These are phyloP conservation scores for Kodamaea anthophila DNA, from an alignment of 1,139 yeast species.

Conservation along the genomic window DNA sequence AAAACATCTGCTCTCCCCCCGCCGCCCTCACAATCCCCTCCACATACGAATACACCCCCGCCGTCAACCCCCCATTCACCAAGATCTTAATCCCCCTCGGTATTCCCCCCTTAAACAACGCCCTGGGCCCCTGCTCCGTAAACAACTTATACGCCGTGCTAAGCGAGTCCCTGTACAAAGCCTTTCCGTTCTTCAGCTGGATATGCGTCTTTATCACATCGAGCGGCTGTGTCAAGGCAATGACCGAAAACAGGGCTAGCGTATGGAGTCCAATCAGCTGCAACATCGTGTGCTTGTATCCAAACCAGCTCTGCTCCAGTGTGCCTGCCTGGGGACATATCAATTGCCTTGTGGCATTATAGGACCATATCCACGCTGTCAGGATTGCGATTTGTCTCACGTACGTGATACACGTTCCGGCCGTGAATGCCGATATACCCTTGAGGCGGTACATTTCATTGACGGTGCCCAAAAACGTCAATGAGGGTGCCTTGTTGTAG, in stretches of 20 bases:
- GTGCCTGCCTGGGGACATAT: conserved; percentile 37
- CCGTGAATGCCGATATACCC: conserved; percentile 72
- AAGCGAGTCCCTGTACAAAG: conserved; percentile 60
- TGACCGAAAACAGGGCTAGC: conserved; percentile 59
- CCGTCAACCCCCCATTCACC: conserved; percentile 73
- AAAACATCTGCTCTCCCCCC: conserved; percentile 47
- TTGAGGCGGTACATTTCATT: conserved; percentile 67
- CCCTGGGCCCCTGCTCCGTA: conserved; percentile 56
- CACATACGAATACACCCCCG: conserved; percentile 59
- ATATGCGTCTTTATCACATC: conserved; percentile 86
- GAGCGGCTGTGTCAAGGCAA: conserved; percentile 79
- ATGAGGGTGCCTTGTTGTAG: conserved; percentile 51
- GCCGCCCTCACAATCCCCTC: conserved; percentile 46
- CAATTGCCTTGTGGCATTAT: conserved; percentile 68
- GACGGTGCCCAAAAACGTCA: conserved; percentile 46
- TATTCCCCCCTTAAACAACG: conserved; percentile 72
- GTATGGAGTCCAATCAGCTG: conserved; percentile 50
- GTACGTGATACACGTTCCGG: conserved; percentile 77
- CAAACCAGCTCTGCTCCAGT: conserved; percentile 41
- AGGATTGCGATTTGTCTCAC: conserved; percentile 75
- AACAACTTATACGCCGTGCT: conserved; percentile 69
- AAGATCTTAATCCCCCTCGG: conserved; percentile 79
- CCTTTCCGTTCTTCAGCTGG: conserved; percentile 68
- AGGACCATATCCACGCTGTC: conserved; percentile 78
- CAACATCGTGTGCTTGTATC: conserved; percentile 34